Evolutionary conservation across 768 basidiomycete species (phyloP).

Genomic region (Rhodosporidiobolus sp.): DNA sequence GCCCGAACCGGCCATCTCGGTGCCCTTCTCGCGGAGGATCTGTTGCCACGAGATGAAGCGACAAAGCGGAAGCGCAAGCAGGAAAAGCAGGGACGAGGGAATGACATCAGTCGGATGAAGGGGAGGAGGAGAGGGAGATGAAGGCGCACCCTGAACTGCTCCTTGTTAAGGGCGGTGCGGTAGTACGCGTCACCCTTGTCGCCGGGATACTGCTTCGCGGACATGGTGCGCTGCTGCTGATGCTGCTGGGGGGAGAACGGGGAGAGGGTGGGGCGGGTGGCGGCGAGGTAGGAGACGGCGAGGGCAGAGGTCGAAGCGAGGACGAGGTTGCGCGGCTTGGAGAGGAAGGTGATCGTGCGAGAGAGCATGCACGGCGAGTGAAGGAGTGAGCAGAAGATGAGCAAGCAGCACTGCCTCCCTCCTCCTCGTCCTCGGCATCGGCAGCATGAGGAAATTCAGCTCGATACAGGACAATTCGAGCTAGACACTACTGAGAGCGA

Average conservation of each 20-base stretch:
- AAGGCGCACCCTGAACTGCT: slow-evolving; percentile 40
- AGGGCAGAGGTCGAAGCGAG: slow-evolving; percentile 13
- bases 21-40: slow-evolving; percentile 43
- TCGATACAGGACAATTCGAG: too few species aligned
- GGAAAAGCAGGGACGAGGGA: neutral
- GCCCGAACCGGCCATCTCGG: slow-evolving; percentile 40
- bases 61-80: too few species aligned
- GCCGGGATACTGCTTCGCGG: slow-evolving; percentile 7
- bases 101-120: neutral
- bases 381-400: neutral
- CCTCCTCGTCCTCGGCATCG: too few species aligned
- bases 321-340: slow-evolving; percentile 8
- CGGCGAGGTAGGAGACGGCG: neutral
- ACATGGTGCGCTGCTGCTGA: neutral
- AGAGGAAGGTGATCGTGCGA: neutral
- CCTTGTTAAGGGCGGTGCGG: slow-evolving; percentile 32
- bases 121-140: neutral
- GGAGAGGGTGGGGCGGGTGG: slow-evolving; percentile 11
- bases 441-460: too few species aligned
- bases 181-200: slow-evolving; percentile 36
- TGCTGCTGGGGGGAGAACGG: neutral
- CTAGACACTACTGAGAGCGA: too few species aligned
- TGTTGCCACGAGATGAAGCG: neutral
- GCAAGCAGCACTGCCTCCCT: neutral
- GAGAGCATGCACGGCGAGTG: slow-evolving; percentile 11